These are phyloP conservation scores for Clitoria ternatea DNA, from an alignment of 306 rosid species.

Conservation along the genomic window DNA sequence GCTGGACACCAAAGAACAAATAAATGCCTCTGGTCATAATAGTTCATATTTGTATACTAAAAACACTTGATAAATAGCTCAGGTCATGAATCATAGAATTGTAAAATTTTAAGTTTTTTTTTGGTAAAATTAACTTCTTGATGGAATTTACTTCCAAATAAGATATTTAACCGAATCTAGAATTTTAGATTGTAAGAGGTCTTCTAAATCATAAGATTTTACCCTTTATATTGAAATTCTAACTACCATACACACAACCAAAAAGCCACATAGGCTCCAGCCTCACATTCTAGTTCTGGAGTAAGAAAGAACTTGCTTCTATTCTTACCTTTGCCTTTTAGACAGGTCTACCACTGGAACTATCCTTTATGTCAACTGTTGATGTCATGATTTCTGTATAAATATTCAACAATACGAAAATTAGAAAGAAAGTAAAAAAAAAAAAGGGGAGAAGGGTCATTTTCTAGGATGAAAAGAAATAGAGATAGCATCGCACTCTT, in stretches of 20 bases:
- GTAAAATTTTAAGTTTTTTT: neutral
- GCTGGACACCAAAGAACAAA: no score
- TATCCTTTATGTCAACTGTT: conserved; percentile 76
- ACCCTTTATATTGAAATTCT: no score
- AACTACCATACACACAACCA: no score
- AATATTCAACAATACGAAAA: neutral
- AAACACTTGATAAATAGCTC: no score
- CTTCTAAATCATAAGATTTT: no score
- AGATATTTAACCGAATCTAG: no score
- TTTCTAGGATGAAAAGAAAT: neutral
- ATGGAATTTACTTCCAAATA: no score
- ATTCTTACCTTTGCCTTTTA: conserved; percentile 74
- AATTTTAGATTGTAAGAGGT: no score
- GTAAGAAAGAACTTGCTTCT: neutral
- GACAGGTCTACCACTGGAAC: conserved; percentile 65
- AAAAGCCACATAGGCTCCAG: neutral
- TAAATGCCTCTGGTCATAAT: no score
- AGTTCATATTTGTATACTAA: no score
- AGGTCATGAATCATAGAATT: neutral
- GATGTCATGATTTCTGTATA: conserved; percentile 60
- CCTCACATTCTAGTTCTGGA: neutral
- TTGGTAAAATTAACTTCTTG: no score
- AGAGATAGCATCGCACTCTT: conserved; percentile 46
- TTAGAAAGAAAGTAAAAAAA: neutral
- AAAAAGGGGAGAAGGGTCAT: neutral